Base-by-base conservation (phyloP, 768 basidiomycete species). In the Pisolithus sp. region DNA sequence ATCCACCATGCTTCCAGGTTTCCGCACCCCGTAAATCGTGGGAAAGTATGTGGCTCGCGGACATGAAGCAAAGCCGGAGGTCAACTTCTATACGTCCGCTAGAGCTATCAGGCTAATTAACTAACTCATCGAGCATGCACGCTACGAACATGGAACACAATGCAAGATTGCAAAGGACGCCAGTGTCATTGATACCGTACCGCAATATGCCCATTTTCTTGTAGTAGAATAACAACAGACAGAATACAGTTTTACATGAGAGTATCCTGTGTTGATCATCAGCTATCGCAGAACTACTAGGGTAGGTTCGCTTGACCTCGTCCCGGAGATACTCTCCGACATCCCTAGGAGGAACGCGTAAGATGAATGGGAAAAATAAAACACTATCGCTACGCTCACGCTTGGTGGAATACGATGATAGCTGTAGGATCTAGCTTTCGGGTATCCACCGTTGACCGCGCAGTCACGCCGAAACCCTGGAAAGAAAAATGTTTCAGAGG, bases 251-350 rank as follows among this genome's bases (percentile, higher is more conserved):
- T 43, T 74, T 64, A 91, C 69, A 92, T 90, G 40, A 92, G 73
- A 12, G 88, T 90, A 61, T 92, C 89, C 89, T 88, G 53, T 38
- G 31, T 49, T 49, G 6, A 52, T 52, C 41, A 37, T 65, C 38
- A 68, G 57, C 28, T 45, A 40, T 47, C 51, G 41, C 57, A 48
- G 23, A 23, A 20, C 17, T 8, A 28, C 44, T 44, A 44, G 46
- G 31, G 15, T 55, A 21, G 10, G 7, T 17, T 20, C 52, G 37
- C 21, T 73, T 62, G 53, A 90, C 94, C 77, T 97, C 96, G 65
- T 99, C 96, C 60, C 96, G 85, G 28, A 99, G 73, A 67, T 98
- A 99, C 75, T 99, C 96, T 52, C 96, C 96, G 21, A 98, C 91
- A 69, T 99, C 96, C 45, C 93, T 96, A 62, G 42, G 28, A 15